Evolutionary conservation across 148 eudicot species (phyloP).

Genomic region (Silene uniflora): DNA sequence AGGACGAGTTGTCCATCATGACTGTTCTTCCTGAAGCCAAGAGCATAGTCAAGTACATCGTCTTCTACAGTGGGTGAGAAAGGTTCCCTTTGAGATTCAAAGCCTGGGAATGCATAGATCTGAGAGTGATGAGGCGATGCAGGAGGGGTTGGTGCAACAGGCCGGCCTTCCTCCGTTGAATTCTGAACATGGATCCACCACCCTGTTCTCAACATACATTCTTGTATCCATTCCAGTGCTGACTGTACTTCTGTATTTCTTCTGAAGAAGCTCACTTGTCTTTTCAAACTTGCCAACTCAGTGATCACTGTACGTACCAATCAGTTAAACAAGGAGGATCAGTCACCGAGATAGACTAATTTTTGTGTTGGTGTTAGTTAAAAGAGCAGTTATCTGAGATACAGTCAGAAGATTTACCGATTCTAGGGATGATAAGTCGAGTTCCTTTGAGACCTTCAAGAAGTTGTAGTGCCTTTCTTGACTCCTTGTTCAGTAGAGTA

Average conservation of each 20-base stretch:
- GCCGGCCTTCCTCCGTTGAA: slow-evolving; percentile 42
- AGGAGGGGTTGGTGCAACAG: slow-evolving; percentile 58
- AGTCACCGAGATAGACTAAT: too few species aligned
- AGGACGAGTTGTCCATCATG: slow-evolving; percentile 63
- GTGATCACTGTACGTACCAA: slow-evolving; percentile 48
- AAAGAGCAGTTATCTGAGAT: background rate
- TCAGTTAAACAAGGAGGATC: slow-evolving; percentile 3
- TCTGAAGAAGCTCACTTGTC: slow-evolving; percentile 51
- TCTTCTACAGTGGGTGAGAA: slow-evolving; percentile 57
- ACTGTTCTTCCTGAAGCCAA: slow-evolving; percentile 34
- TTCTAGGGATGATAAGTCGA: slow-evolving; percentile 61
- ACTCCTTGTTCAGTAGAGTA: slow-evolving; percentile 57
- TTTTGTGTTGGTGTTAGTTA: background rate
- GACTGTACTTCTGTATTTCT: slow-evolving; percentile 47
- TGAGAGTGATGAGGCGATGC: slow-evolving; percentile 43
- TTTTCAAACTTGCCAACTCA: slow-evolving; percentile 64
- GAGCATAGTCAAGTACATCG: slow-evolving; percentile 70
- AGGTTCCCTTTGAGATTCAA: slow-evolving; percentile 32
- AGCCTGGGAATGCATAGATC: slow-evolving; percentile 29
- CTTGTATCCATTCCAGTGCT: slow-evolving; percentile 81
- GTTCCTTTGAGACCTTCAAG: slow-evolving; percentile 79
- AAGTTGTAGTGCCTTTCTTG: slow-evolving; percentile 73
- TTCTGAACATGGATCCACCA: slow-evolving; percentile 86
- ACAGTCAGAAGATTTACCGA: slow-evolving; percentile 40
- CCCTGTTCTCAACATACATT: slow-evolving; percentile 47